Evolutionary conservation across 768 basidiomycete species (phyloP), one percentile per base, ranked within the genome.

Genomic region (Boletus rubropictus): DNA sequence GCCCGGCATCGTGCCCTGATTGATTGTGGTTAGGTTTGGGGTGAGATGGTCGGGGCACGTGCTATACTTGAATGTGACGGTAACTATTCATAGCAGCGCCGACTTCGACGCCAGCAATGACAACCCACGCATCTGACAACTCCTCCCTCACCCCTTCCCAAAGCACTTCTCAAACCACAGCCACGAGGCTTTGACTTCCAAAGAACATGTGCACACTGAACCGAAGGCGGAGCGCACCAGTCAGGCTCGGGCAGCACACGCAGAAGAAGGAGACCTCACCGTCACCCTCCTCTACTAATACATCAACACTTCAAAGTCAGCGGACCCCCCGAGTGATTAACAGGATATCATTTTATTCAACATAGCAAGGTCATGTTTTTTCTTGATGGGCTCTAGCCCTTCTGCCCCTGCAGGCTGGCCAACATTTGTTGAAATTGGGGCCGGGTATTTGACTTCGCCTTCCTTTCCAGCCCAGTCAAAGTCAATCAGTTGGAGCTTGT

Each of bases 91-190:
- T 17, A 21, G 25, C n/a, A n/a, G n/a, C n/a, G n/a, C n/a, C 15
- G 4, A 5, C 11, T 10, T 18, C 25, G 17, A 27, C 10, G 10
- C 18, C 25, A 9, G n/a, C 7, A n/a, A n/a, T n/a, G n/a, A 5
- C 14, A 20, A n/a, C 35, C 35, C 64, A 46, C 60, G 60, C 69
- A 4, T 80, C 81, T 44, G 79, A 82, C 60, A 60, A 76, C 12
- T 80, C 79, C n/a, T 85, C 84, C 1, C 68, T 86, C 51, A 77
- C 80, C 0, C 85, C 84, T n/a, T 87, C 85, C 6, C 86, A 86
- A 52, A 86, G 84, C 3, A 82, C 82, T 2, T 87, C 86, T 15
- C 83, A 88, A 64, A 57, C 40, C 0, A 58, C 50, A 61, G 43
- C 28, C 56, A 59, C 20, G 53, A 60, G 43, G 51, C 32, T 2